Conservation (phyloP, 2,329 filamentous ascomycete genomes). For the Elsinoe perseae region DNA sequence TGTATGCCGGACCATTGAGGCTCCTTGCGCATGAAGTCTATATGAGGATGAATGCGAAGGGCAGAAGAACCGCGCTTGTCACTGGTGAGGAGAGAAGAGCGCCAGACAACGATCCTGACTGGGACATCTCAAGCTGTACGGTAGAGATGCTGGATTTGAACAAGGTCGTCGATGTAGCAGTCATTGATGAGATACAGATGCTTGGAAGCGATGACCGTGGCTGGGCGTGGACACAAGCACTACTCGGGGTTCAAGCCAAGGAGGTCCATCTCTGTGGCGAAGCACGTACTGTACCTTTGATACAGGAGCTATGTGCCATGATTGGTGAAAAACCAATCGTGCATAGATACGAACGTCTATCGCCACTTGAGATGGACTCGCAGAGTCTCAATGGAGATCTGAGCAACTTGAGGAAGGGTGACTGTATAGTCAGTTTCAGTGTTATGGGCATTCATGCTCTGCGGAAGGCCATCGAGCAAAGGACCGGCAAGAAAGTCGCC, state of each 20-base stretch:
- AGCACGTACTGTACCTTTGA: constrained; percentile 68
- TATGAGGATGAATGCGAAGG: constrained; percentile 70
- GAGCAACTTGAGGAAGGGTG: constrained; percentile 68
- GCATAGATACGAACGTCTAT: constrained; percentile 76
- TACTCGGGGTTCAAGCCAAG: constrained; percentile 76
- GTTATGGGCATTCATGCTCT: constrained; percentile 72
- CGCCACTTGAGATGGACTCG: constrained; percentile 60
- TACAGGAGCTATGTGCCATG: constrained; percentile 66
- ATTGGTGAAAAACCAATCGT: constrained; percentile 77
- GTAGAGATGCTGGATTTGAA: constrained; percentile 76
- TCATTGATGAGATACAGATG: constrained; percentile 99
- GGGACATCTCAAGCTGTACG: constrained; percentile 68
- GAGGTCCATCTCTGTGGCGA: constrained; percentile 95
- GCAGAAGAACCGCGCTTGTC: constrained; percentile 67
- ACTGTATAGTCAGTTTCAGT: constrained; percentile 83
- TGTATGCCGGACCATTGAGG: constrained; percentile 85
- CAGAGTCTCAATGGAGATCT: constrained; percentile 58
- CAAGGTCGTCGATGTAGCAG: constrained; percentile 70
- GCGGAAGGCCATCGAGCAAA: constrained; percentile 66
- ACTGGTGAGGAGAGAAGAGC: constrained; percentile 81
- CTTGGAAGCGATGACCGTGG: constrained; percentile 72
- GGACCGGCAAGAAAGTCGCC: constrained; percentile 72
- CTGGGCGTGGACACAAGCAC: constrained; percentile 88
- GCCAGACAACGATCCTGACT: constrained; percentile 43
- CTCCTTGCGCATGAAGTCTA: constrained; percentile 93